phyloP scores from a whole-genome alignment of 2,329 filamentous ascomycete genomes.

The Sclerotiophoma versabilis region DNA sequence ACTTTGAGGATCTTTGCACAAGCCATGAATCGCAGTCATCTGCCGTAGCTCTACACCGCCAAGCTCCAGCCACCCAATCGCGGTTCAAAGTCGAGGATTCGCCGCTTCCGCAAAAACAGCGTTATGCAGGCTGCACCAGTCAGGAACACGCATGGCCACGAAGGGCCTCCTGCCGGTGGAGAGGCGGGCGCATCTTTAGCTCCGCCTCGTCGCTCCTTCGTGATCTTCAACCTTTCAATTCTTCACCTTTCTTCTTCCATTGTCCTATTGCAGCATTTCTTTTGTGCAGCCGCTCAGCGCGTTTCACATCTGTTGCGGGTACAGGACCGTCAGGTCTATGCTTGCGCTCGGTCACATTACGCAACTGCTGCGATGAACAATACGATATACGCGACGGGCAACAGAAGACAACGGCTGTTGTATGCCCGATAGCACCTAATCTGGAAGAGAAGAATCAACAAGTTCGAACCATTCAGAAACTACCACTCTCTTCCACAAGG shows the following conservation, averaged over 20 bases:
- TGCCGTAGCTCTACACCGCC: slow-evolving; percentile 14
- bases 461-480: not conserved
- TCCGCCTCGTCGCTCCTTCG: slow-evolving; percentile 6
- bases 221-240: not conserved
- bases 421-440: slow-evolving; percentile 9
- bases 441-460: not conserved
- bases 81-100: slow-evolving; percentile 7
- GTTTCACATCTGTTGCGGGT: slow-evolving; percentile 6
- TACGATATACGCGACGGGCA: slow-evolving; percentile 4
- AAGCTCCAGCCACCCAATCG: slow-evolving; percentile 16
- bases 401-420: slow-evolving; percentile 14
- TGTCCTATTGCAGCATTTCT: not conserved
- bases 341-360: slow-evolving; percentile 1
- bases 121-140: slow-evolving; percentile 14
- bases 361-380: slow-evolving; percentile 16
- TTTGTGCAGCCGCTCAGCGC: slow-evolving; percentile 6
- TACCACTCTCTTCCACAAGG: not conserved
- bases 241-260: not conserved
- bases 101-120: slow-evolving; percentile 10
- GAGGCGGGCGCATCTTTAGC: slow-evolving; percentile 13
- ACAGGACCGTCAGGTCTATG: slow-evolving; percentile 8
- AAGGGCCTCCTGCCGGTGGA: slow-evolving; percentile 15
- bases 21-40: not conserved
- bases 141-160: slow-evolving; percentile 14
- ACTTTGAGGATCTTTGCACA: not conserved